Base-by-base conservation (phyloP, 441 rosid genomes). In the Bruguiera hainesii region DNA sequence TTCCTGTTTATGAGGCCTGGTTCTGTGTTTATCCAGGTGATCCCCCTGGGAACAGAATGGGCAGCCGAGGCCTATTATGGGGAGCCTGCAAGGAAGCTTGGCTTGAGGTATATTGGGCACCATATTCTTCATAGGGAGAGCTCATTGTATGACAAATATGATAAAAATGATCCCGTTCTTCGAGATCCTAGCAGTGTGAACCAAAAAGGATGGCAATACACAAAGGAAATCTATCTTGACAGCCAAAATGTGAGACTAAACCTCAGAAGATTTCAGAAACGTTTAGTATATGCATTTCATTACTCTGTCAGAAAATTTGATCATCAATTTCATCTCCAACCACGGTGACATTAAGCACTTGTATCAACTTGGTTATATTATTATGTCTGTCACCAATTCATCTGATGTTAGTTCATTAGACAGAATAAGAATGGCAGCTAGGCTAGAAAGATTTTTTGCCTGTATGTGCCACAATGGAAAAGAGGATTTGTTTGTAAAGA, bases 21-120 rank as follows among this genome's bases (percentile, higher is more conserved):
- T 33, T 85, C 85, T 0, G 96, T 88, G 60, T 94, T 91, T 31
- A 85, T 94, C 60, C 98, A 94, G 76, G 85, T 94, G 16, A 78
- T 94, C 56, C 97, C 98, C 8, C 74, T 94, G 5, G 98, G 97
- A 37, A 91, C 96, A 1, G 92, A 87, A 9, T 91, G 97, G 98
- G 93, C 98, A 26, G 98, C 98, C 0, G 96, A 91, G 73, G 82
- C 89, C 10, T 91, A 89, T 29, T 94, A 91, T 62, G 98, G 98
- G 4, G 93, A 84, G 72, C 98, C 98, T 1, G 95, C 98, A 33
- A 84, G 68, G 80, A 89, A 85, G 84, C 90, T 94, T 25, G 96
- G 97, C 20, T 74, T 94, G 78, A 85, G 83, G 73, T 93, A 93
- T 31, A 68, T 85, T 13, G 86, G 88, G 8, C 90, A 93, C 81